Percentiles rank a stretch among this genome's conserved stretches.
phyloP scores from a whole-genome alignment of 805 yeast species.

The Zygosaccharomyces bailii region DNA sequence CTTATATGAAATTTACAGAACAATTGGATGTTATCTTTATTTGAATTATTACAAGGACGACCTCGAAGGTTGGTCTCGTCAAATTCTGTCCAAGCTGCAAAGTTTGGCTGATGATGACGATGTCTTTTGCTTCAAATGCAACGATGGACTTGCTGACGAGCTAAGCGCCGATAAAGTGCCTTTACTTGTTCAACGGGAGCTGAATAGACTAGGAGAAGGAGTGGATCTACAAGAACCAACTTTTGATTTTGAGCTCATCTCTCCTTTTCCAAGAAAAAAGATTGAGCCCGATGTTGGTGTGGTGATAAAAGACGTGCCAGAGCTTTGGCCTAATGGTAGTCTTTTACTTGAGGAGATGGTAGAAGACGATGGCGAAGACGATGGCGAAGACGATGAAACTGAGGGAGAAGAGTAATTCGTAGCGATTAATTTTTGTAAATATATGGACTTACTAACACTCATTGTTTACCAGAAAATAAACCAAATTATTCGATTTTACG shows the following conservation, averaged over 20 bases:
- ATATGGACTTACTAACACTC: neutral
- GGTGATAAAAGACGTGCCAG: conserved; percentile 40
- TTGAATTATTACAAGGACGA: conserved; percentile 52
- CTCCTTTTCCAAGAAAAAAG: conserved; percentile 60
- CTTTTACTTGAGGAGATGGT: conserved; percentile 48
- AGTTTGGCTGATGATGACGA: conserved; percentile 18
- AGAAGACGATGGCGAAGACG: conserved; percentile 33
- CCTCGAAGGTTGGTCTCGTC: conserved; percentile 63
- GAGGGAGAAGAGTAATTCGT: conserved; percentile 6
- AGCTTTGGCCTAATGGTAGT: conserved; percentile 72
- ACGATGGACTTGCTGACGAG: conserved; percentile 11
- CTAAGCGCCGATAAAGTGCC: conserved; percentile 12
- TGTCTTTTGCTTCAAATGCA: conserved; percentile 25
- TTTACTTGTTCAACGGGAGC: conserved; percentile 16
- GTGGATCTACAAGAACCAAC: neutral
- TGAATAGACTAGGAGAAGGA: conserved; percentile 12
- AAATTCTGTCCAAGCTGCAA: conserved; percentile 42
- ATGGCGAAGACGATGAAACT: conserved; percentile 20
- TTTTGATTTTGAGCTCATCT: conserved; percentile 54
- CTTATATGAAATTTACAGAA: conserved; percentile 23
- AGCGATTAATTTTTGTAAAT: neutral
- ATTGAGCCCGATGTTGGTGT: conserved; percentile 37
- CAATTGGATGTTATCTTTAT: conserved; percentile 29
- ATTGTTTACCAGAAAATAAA: conserved; percentile 1
- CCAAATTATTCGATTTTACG: no score